Conservation (phyloP, 2,329 filamentous ascomycete genomes). For the Knoxdaviesia capensis region DNA sequence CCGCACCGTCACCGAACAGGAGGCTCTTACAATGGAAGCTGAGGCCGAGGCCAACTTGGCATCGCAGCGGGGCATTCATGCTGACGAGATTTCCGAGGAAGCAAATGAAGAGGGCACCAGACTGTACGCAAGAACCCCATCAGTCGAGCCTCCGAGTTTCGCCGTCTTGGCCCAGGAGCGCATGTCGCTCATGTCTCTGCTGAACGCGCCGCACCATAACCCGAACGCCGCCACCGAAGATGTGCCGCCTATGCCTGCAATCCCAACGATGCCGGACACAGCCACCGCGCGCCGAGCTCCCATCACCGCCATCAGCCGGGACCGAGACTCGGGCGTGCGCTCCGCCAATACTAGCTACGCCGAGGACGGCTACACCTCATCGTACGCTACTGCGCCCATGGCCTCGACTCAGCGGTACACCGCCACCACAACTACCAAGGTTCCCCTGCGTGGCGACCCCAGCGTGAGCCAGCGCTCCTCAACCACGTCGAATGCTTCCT, state of each 20-base stretch:
- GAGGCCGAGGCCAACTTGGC: constrained; percentile 8
- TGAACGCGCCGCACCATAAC: constrained; percentile 28
- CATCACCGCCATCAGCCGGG: too few species aligned
- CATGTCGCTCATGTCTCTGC: constrained; percentile 38
- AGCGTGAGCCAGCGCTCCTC: constrained; percentile 5
- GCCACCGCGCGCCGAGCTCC: constrained; percentile 5
- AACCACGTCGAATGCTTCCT: too few species aligned
- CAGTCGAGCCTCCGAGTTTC: constrained; percentile 39
- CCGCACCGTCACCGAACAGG: constrained; percentile 34
- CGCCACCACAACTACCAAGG: constrained; percentile 26
- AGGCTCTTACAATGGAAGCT: constrained; percentile 22
- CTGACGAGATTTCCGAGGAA: too few species aligned
- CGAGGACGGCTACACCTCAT: too few species aligned
- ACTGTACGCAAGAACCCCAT: constrained; percentile 36
- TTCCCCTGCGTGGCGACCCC: constrained; percentile 28
- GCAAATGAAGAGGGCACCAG: too few species aligned
- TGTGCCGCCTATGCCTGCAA: constrained; percentile 14
- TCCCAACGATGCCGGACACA: constrained; percentile 21
- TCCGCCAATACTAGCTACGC: too few species aligned
- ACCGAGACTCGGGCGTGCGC: too few species aligned
- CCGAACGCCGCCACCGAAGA: constrained; percentile 13
- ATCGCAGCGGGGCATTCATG: too few species aligned
- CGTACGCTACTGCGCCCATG: too few species aligned
- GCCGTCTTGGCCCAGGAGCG: constrained; percentile 31
- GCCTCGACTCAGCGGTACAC: constrained; percentile 10